A percentile compares a stretch with the other conserved stretches of the same genome.
Evolutionary conservation across 768 basidiomycete species (phyloP).

Genomic region (Lactarius sanguifluus): DNA sequence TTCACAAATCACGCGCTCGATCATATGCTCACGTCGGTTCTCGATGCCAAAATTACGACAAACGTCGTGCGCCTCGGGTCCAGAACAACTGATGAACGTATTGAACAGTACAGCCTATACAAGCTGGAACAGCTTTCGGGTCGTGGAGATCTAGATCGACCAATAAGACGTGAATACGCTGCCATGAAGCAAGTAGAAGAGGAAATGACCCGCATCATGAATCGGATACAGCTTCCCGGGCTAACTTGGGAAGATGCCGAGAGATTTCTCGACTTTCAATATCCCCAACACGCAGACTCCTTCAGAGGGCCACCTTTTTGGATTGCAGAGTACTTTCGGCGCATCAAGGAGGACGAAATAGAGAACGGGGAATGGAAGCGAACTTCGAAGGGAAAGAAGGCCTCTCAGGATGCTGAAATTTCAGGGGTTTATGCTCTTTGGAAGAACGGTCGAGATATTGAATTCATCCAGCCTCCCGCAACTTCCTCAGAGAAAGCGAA

Average conservation of each 20-base stretch:
- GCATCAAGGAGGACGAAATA: constrained; percentile 10
- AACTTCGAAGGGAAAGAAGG: constrained; percentile 6
- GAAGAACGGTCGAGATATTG: constrained; percentile 24
- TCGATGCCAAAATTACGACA: constrained; percentile 62
- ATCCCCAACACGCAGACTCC: constrained; percentile 49
- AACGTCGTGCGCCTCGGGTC: constrained; percentile 69
- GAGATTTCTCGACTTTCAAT: constrained; percentile 43
- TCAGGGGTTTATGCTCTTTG: constrained; percentile 27
- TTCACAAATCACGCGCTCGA: constrained; percentile 83
- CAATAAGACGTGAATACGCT: constrained; percentile 37
- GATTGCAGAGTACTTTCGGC: constrained; percentile 17
- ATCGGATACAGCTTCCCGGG: constrained; percentile 28
- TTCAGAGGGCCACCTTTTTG: constrained; percentile 44
- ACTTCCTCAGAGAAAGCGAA: background rate
- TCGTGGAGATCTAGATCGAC: constrained; percentile 42
- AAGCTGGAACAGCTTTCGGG: constrained; percentile 50
- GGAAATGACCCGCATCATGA: constrained; percentile 50
- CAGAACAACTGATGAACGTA: constrained; percentile 59
- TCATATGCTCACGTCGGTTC: constrained; percentile 62
- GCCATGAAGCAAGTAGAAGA: constrained; percentile 47
- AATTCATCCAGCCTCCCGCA: constrained; percentile 20
- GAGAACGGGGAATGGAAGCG: constrained; percentile 21
- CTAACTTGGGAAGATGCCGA: constrained; percentile 36
- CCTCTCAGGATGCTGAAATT: background rate
- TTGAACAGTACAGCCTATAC: constrained; percentile 61